phyloP scores from a whole-genome alignment of 176 grass and related monocot species.

The Eragrostis curvula region DNA sequence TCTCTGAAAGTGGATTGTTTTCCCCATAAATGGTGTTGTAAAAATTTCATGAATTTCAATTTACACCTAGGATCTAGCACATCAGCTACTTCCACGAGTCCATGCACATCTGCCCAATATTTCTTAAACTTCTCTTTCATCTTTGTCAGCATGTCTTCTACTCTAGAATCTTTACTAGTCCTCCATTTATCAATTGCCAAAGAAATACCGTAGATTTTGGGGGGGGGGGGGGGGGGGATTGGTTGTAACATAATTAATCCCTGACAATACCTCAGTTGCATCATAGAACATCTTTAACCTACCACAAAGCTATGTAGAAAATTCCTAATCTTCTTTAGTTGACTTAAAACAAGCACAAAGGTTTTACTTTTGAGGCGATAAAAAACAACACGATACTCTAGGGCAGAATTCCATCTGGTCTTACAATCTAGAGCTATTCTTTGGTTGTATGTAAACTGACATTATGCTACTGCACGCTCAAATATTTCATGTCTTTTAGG shows the following conservation, averaged over 20 bases:
- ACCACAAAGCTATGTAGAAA: background rate
- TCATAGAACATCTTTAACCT: conserved; percentile 4
- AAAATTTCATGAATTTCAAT: no score
- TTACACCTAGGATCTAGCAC: no score
- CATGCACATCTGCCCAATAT: no score
- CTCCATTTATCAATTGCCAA: conserved; percentile 20
- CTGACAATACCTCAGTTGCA: background rate
- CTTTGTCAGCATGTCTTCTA: no score
- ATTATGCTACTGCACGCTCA: background rate
- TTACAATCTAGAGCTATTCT: conserved; percentile 10
- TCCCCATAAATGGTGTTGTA: no score
- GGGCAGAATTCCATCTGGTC: background rate
- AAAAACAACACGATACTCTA: no score
- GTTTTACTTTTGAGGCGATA: background rate
- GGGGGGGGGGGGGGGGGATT: conserved; percentile 26
- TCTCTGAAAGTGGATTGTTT: no score
- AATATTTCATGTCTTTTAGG: conserved; percentile 12
- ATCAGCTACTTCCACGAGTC: no score
- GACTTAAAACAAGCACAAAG: background rate
- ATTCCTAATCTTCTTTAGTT: background rate
- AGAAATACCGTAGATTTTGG: conserved; percentile 24
- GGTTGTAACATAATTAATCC: conserved; percentile 6
- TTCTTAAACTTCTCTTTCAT: no score
- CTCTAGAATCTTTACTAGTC: no score
- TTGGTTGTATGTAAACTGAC: background rate